Evolutionary conservation across 768 basidiomycete genomes (phyloP).

Genomic region (Mrakia blollopis): DNA sequence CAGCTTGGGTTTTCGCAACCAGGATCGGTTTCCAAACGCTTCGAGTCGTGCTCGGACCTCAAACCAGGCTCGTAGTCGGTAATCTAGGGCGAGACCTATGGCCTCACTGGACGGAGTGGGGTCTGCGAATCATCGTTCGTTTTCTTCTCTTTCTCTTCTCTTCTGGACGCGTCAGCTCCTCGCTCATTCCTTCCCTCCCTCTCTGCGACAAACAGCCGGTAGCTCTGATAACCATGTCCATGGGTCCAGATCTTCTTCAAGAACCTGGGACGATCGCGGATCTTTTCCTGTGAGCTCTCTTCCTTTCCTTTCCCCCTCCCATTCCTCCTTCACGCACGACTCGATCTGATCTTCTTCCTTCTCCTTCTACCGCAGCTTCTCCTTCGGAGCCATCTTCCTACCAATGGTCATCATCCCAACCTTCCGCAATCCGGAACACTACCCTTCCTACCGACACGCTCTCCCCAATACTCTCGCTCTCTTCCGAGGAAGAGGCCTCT

Average conservation of each 20-base stretch:
- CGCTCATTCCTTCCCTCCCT: neutral
- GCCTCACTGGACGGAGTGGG: neutral
- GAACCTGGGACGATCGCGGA: neutral
- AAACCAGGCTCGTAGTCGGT: neutral
- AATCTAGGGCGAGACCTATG: neutral
- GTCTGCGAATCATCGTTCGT: neutral
- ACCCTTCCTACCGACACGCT: neutral
- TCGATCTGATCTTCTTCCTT: neutral
- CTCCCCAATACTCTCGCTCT: neutral
- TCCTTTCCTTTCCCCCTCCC: neutral
- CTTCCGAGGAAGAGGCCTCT: neutral
- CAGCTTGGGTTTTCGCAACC: neutral
- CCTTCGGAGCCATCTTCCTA: neutral
- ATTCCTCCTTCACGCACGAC: too few species aligned
- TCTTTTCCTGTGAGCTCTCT: neutral
- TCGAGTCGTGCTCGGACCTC: neutral
- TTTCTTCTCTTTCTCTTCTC: neutral
- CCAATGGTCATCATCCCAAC: conserved; percentile 5
- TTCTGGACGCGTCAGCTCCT: neutral
- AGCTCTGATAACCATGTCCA: neutral
- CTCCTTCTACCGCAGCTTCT: neutral
- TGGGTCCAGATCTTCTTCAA: neutral
- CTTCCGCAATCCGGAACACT: neutral
- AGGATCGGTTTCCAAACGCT: neutral
- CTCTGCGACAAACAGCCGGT: neutral